Evolutionary conservation across 2,329 filamentous ascomycete genomes (phyloP), one percentile per base, ranked within the genome.

Genomic region (Exophiala spinifera): DNA sequence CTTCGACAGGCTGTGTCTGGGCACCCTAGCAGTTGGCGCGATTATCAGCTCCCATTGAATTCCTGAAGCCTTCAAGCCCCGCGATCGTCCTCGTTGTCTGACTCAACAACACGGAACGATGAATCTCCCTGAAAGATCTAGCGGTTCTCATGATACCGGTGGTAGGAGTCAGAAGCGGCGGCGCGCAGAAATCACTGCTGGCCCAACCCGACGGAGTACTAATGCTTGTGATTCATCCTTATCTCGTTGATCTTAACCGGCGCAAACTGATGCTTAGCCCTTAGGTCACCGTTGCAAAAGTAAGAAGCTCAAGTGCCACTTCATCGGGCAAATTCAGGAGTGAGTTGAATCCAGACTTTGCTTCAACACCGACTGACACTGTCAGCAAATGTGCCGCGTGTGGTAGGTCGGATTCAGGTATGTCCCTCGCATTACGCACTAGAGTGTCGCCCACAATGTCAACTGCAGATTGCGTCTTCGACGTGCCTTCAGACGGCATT

Each of bases 401-500:
- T 45, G 50, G 37, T 15, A 58, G 37, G 36, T 14, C 58, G 1
- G 23, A 39, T 39, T 59, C 48, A 44, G 61, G 61, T 58, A 61
- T 44, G 23, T 34, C 21, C 14, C 14, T 31, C 23, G 4, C 11
- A 25, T 10, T 20, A 31, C 14, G n/a, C 31, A 45, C 8, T 21
- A 49, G 7, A 54, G 17, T 17, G 15, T 42, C 33, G 15, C 21
- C 28, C 7, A 31, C n/a, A 14, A 25, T 20, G 25, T 42, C 21
- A 25, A 31, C 28, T 10, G 28, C 28, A 57, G 59, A 61, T 45
- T 61, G 59, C n/a, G 14, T 51, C 10, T 60, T 57, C 48, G 59
- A 61, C 55, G 48, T 34, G 20, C 53, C 57, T 45, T 54, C 59
- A 3, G 59, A 61, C 49, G 56, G 56, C 23, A 44, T 59, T 8